phyloP scores from a whole-genome alignment of 345 rosid species.

The Rhodamnia rubescens region DNA sequence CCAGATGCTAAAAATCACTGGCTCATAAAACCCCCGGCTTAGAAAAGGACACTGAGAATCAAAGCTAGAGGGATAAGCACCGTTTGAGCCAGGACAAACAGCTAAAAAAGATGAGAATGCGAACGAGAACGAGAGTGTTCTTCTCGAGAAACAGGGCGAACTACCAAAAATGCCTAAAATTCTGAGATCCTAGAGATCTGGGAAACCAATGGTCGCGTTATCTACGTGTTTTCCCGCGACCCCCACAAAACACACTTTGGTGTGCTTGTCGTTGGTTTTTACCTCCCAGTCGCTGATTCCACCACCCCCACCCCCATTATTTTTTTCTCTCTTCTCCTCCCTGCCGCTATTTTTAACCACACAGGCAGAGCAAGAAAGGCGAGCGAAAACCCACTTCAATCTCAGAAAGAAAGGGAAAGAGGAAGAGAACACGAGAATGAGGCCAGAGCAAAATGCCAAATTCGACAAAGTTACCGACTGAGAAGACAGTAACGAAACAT shows the following conservation, averaged over 20 bases:
- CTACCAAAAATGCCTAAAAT: constrained; percentile 25
- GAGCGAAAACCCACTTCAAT: not conserved
- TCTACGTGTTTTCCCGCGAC: constrained; percentile 15
- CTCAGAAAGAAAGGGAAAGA: not conserved
- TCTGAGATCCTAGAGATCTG: constrained; percentile 95
- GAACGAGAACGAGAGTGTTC: not conserved
- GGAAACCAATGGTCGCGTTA: constrained; percentile 11
- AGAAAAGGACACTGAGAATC: constrained; percentile 16
- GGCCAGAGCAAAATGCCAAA: constrained; percentile 58
- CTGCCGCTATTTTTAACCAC: not conserved
- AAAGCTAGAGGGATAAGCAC: not conserved
- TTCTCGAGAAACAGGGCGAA: constrained; percentile 35
- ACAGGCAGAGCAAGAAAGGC: not conserved
- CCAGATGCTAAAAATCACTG: constrained; percentile 26
- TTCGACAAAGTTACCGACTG: constrained; percentile 39
- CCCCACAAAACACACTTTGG: constrained; percentile 32
- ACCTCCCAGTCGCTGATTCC: constrained; percentile 7
- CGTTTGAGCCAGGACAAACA: constrained; percentile 15
- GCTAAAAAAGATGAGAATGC: constrained; percentile 12
- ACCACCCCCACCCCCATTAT: constrained; percentile 5
- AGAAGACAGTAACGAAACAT: not conserved
- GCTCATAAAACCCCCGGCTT: constrained; percentile 6
- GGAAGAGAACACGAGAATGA: constrained; percentile 6
- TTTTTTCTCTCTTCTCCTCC: not conserved
- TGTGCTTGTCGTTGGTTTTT: constrained; percentile 3